phyloP scores from a whole-genome alignment of 2,329 filamentous ascomycete genomes.

The Xylariaceae sp. region DNA sequence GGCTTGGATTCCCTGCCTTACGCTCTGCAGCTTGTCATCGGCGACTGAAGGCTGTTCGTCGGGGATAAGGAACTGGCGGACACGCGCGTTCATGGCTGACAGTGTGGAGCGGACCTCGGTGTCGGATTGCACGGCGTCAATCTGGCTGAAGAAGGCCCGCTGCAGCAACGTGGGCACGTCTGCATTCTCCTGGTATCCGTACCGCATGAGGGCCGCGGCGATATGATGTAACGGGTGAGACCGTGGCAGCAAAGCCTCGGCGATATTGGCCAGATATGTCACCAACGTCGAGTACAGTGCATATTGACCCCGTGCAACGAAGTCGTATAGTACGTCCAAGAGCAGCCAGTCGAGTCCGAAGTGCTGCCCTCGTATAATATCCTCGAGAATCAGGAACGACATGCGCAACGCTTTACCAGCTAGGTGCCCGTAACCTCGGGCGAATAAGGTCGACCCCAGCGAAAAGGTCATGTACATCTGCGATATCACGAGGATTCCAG shows the following conservation, averaged over 20 bases:
- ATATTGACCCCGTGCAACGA: constrained; percentile 1
- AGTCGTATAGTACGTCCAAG: constrained; percentile 7
- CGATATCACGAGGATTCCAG: not conserved
- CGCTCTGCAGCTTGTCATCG: not conserved
- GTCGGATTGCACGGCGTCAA: constrained; percentile 1
- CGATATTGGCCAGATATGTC: constrained; percentile 1
- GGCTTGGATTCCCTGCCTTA: constrained; percentile 1
- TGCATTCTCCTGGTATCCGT: constrained; percentile 1
- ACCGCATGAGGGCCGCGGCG: not conserved
- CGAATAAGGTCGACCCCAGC: constrained; percentile 2
- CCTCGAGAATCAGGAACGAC: constrained; percentile 8
- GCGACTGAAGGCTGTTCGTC: not conserved
- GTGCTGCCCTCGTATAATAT: not conserved
- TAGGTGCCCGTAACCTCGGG: constrained; percentile 4
- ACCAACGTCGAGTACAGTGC: not conserved
- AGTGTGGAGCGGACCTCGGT: not conserved
- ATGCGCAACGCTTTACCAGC: constrained; percentile 9
- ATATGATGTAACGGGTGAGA: not conserved
- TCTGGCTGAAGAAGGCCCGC: constrained; percentile 2
- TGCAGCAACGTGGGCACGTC: constrained; percentile 6
- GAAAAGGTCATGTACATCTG: constrained; percentile 9
- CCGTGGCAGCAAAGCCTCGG: not conserved
- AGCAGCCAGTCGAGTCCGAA: constrained; percentile 6
- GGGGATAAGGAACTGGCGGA: not conserved
- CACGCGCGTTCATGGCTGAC: not conserved